Base-by-base conservation (phyloP, 176 grass and related monocot genomes). In the Pontederia paniculata region DNA sequence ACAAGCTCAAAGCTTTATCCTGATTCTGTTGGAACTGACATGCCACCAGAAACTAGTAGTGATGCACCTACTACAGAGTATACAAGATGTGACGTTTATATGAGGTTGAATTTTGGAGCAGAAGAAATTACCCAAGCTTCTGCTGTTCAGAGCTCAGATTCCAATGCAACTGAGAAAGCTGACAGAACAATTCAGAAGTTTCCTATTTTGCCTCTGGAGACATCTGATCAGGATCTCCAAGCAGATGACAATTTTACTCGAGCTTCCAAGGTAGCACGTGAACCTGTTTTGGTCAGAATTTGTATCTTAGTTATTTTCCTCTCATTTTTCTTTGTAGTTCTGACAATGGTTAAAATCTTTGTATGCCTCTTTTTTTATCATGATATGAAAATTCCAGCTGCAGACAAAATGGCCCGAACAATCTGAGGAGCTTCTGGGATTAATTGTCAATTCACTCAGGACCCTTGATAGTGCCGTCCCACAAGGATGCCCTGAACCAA, bases 381-480 rank as follows among this genome's bases (percentile, higher is more conserved):
- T 37, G 7, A 37, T 37, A 6, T 37, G 28, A 6, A 37, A 37
- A 37, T 37, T 37, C 7, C 28, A 37, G 28, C 28, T 37, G 28
- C 67, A 97, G 93, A 77, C 69, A 68, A 97, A 88, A 81, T 90
- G 86, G 83, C 80, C 83, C 23, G 83, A 82, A 56, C 93, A 88
- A 55, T 90, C 86, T 65, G 83, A 76, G 80, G 80, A 97, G 74
- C 69, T 90, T 44, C 77, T 97, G 80, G 77, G 55, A 60, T 63
- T 97, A 73, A 97, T 97, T 78, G 49, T 97, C 66, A 84, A 78
- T 74, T 97, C 86, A 50, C 60, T 97, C 61, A 87, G 51, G 55
- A 71, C 83, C 63, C 73, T 90, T 50, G 86, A 97, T 65, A 84
- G 65, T 44, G 70, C 83, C 54, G 86, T 88, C 13, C 86, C 77